Conservation (phyloP, 1,139 yeast genomes). For the Debaryomycetaceae sp. region DNA sequence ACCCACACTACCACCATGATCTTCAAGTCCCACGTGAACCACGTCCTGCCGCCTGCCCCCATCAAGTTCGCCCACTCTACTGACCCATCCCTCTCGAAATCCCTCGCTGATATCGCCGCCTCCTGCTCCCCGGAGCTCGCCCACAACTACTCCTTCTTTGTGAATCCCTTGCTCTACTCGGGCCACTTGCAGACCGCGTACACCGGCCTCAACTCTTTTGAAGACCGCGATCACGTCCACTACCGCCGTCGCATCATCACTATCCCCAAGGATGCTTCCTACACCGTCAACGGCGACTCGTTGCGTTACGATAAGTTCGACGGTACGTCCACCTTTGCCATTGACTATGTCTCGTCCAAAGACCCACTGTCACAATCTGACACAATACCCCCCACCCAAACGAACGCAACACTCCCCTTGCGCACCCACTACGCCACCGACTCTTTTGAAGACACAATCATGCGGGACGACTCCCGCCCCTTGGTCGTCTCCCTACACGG, state of each 20-base stretch:
- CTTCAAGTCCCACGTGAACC: constrained; percentile 19
- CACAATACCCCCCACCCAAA: constrained; percentile 23
- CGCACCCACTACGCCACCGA: constrained; percentile 33
- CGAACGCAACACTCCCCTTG: constrained; percentile 26
- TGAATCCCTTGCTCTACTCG: constrained; percentile 28
- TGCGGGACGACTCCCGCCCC: constrained; percentile 33
- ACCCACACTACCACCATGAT: constrained; percentile 30
- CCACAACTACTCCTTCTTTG: constrained; percentile 21
- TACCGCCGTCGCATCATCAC: constrained; percentile 27
- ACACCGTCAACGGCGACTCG: constrained; percentile 17
- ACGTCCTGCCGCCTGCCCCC: constrained; percentile 17
- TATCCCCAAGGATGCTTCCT: constrained; percentile 19
- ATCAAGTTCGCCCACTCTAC: constrained; percentile 10
- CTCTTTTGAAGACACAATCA: constrained; percentile 15
- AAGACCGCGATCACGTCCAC: constrained; percentile 21
- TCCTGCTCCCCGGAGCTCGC: constrained; percentile 20
- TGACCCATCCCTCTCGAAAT: constrained; percentile 6
- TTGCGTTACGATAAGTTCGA: constrained; percentile 31
- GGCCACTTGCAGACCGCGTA: constrained; percentile 41
- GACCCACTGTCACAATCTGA: too few species aligned
- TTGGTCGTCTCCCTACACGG: constrained; percentile 48
- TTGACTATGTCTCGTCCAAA: constrained; percentile 27
- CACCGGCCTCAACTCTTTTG: constrained; percentile 31
- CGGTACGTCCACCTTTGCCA: constrained; percentile 28
- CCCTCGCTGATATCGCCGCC: constrained; percentile 19